Evolutionary conservation across 805 yeast species (phyloP).

Genomic region (Hanseniaspora nectarophila): DNA sequence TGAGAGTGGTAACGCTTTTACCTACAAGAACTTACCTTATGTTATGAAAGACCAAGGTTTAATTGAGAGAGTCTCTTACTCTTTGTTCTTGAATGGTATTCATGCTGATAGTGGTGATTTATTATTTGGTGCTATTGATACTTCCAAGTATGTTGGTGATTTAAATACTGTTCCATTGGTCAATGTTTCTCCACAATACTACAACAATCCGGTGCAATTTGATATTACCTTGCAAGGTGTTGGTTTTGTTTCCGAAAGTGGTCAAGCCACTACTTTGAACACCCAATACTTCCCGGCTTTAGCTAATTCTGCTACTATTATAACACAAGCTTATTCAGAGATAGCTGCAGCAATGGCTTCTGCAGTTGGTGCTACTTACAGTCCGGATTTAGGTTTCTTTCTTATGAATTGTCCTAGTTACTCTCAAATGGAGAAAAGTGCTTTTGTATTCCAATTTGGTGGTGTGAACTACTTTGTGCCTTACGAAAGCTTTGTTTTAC

Average conservation of each 20-base stretch:
- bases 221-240: slow-evolving; percentile 39
- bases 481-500: slow-evolving; percentile 27
- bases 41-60: slow-evolving; percentile 42
- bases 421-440: slow-evolving; percentile 18
- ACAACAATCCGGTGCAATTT: slow-evolving; percentile 34
- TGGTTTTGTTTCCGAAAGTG: slow-evolving; percentile 20
- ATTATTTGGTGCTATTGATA: slow-evolving; percentile 58
- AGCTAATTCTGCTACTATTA: slow-evolving; percentile 50
- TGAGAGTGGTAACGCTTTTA: no score
- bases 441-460: slow-evolving; percentile 41
- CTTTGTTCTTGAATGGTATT: slow-evolving; percentile 36
- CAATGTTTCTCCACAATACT: slow-evolving; percentile 30
- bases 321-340: slow-evolving; percentile 34
- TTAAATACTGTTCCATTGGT: slow-evolving; percentile 38
- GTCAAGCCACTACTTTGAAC: slow-evolving; percentile 16
- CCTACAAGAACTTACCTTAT: slow-evolving; percentile 52
- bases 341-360: slow-evolving; percentile 26
- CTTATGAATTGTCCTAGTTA: slow-evolving; percentile 31
- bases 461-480: slow-evolving; percentile 47
- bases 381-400: slow-evolving; percentile 30
- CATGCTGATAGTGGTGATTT: slow-evolving; percentile 36
- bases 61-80: slow-evolving; percentile 42
- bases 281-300: slow-evolving; percentile 30
- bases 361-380: slow-evolving; percentile 30
- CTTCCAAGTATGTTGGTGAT: slow-evolving; percentile 40